Evolutionary conservation across 768 basidiomycete genomes (phyloP).

Genomic region (Lyophyllum shimeji): DNA sequence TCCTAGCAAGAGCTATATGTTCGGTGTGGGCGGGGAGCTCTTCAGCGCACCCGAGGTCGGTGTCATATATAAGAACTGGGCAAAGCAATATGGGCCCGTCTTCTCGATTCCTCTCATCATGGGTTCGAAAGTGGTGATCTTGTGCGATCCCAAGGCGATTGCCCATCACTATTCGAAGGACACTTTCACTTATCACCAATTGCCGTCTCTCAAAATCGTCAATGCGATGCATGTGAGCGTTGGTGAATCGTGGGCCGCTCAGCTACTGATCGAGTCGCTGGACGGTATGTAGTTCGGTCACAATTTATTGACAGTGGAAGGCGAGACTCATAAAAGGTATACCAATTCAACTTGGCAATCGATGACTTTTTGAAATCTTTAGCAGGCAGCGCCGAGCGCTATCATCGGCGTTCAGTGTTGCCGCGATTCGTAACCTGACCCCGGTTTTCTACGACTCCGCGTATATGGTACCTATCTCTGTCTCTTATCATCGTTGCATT

Average conservation of each 20-base stretch:
- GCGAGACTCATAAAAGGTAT: conserved; percentile 24
- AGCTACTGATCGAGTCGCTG: conserved; percentile 14
- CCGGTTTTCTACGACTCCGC: conserved; percentile 40
- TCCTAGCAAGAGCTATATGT: conserved; percentile 10
- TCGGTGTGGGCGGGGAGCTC: conserved; percentile 8
- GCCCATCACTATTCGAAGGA: conserved; percentile 21
- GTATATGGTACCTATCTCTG: conserved; percentile 34
- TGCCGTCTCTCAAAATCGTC: conserved; percentile 22
- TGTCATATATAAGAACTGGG: conserved; percentile 15
- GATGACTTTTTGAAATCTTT: too few species aligned
- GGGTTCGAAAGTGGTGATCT: conserved; percentile 11
- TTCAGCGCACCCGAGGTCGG: conserved; percentile 1
- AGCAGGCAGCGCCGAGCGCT: conserved; percentile 35
- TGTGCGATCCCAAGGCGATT: conserved; percentile 24
- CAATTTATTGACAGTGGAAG: conserved; percentile 35
- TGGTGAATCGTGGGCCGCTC: too few species aligned
- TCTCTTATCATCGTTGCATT: not conserved
- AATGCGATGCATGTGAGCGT: too few species aligned
- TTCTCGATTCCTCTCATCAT: conserved; percentile 10
- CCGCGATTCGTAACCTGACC: conserved; percentile 35
- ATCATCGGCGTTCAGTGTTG: conserved; percentile 40
- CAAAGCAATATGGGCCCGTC: conserved; percentile 12
- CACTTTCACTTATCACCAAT: conserved; percentile 15
- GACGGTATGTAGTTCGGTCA: conserved; percentile 24
- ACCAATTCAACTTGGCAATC: not conserved